Base-by-base conservation (phyloP, 202 grass and related monocot species). In the Brachypodium distachyon region DNA sequence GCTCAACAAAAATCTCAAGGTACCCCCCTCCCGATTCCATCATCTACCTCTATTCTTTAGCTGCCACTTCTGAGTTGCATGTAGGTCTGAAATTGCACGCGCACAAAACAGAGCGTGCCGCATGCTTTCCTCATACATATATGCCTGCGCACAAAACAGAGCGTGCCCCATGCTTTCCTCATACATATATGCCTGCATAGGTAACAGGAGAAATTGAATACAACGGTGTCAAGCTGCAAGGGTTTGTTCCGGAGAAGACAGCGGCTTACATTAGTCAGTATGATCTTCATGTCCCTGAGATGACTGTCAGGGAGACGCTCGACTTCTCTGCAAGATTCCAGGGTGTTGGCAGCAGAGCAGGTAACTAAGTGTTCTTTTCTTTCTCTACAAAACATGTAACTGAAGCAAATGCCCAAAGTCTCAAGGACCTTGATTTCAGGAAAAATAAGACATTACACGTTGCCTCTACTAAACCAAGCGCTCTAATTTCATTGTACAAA, bases 311-410 rank as follows among this genome's bases (percentile, higher is more conserved):
- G 64, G 90, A 97, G 81, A 87, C 82, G 12, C 72, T 97, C 19
- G 90, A 97, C 50, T 97, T 97, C 73, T 91, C 93, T 31, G 93
- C 93, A 77, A 80, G 93, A 75, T 97, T 93, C 60, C 93, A 97
- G 57, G 93, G 93, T 22, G 90, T 93, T 81, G 93, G 93, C 25
- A 91, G 64, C 78, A 84, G 85, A 83, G 82, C 87, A 83, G 91
- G 87, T 94, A 56, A 70, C 37, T 42, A 57, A 29, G 5, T 16
- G n/a, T 57, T 16, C 26, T 65, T 14, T 41, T 6, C 4, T 65
- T 39, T 65, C 19, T 39, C 19, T 39, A 22, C 36, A n/a, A 19
- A 62, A 17, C 56, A 18, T 13, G 56, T 33, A 61, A 62, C 17
- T 38, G 10, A 27, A 17, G 4, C 41, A 65, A 77, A 51, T 48